Evolutionary conservation across 75 land plant species (phyloP).

Genomic region (Cunninghamia lanceolata): DNA sequence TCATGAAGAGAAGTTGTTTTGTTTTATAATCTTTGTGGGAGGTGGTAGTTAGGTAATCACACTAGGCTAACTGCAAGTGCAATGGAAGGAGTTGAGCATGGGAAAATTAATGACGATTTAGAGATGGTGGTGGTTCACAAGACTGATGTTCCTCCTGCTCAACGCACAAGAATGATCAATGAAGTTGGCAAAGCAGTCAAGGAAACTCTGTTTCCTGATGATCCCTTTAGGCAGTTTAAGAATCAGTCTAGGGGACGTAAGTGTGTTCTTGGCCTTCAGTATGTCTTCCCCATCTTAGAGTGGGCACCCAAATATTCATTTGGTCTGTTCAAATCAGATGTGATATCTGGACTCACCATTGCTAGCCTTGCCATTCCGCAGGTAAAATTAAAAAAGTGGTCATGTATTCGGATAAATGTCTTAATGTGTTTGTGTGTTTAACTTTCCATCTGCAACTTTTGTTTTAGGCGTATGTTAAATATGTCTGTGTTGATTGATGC

Average conservation of each 20-base stretch:
- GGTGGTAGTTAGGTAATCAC: not conserved
- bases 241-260: constrained; percentile 13
- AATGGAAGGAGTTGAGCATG: not conserved
- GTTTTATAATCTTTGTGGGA: not conserved
- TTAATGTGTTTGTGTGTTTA: not conserved
- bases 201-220: constrained; percentile 35
- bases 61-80: not conserved
- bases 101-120: not conserved
- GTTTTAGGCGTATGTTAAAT: not conserved
- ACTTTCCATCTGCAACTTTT: not conserved
- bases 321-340: constrained; percentile 31
- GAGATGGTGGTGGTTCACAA: constrained; percentile 7
- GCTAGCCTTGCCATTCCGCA: constrained; percentile 73
- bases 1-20: not conserved
- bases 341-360: constrained; percentile 63
- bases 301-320: constrained; percentile 55
- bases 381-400: not conserved
- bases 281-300: constrained; percentile 56
- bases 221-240: constrained; percentile 29
- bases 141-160: not conserved
- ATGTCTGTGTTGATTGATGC: constrained; percentile 7
- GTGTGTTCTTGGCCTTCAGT: constrained; percentile 35
- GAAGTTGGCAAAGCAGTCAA: constrained; percentile 10
- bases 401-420: not conserved
- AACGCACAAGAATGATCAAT: not conserved